phyloP scores from a whole-genome alignment of 2,329 filamentous ascomycete genomes.

The Pyrenophora seminiperda region DNA sequence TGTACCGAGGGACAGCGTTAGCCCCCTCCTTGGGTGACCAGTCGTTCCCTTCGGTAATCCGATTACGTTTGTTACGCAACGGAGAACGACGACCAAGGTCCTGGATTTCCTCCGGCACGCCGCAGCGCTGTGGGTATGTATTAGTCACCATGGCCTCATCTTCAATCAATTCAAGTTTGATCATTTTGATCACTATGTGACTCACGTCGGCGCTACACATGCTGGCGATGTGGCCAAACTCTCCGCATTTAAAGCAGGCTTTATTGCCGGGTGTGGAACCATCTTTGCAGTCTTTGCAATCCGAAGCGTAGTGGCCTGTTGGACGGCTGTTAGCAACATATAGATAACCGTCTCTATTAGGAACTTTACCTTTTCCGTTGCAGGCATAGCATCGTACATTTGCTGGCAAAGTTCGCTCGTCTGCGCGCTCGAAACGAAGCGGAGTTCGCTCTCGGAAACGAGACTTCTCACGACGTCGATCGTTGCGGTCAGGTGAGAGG shows the following conservation, averaged over 20 bases:
- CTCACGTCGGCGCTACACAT: background rate
- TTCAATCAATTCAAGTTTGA: too few relatives aligned
- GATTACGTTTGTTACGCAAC: background rate
- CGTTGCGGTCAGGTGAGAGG: conserved; percentile 6
- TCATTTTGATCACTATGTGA: background rate
- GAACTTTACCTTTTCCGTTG: background rate
- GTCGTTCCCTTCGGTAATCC: background rate
- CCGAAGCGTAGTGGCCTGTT: background rate
- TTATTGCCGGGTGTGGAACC: background rate
- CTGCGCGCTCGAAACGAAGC: background rate
- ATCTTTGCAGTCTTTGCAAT: background rate
- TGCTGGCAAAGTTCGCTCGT: too few relatives aligned
- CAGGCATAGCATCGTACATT: background rate
- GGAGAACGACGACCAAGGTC: background rate
- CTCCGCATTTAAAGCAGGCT: background rate
- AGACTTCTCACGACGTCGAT: background rate
- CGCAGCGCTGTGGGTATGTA: background rate
- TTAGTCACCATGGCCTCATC: too few relatives aligned
- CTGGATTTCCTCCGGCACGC: too few relatives aligned
- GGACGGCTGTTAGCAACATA: background rate
- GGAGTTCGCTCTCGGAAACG: background rate
- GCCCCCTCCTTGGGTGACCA: background rate
- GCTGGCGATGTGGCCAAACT: background rate
- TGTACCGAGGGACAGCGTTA: too few relatives aligned
- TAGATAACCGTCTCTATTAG: too few relatives aligned